phyloP scores from a whole-genome alignment of 2,329 filamentous ascomycete genomes.

The Hypoxylon sp. region DNA sequence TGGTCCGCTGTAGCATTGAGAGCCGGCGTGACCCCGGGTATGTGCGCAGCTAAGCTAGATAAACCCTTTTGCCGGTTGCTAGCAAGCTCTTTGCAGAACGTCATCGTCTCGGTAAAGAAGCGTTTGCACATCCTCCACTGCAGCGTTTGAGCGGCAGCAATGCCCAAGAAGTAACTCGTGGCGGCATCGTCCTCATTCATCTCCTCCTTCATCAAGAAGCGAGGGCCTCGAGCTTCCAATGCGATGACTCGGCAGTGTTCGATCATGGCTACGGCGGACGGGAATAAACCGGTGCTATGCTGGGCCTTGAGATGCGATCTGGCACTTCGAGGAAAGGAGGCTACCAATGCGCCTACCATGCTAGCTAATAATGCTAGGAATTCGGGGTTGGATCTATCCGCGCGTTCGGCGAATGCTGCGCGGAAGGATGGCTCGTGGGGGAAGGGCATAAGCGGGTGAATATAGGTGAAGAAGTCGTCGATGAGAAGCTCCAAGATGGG shows the following conservation, averaged over 20 bases:
- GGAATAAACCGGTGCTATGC: conserved; percentile 73
- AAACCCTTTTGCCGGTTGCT: conserved; percentile 68
- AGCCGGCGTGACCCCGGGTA: conserved; percentile 53
- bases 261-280: conserved; percentile 76
- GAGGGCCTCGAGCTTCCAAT: conserved; percentile 72
- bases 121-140: conserved; percentile 75
- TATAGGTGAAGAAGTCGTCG: conserved; percentile 86
- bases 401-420: conserved; percentile 73
- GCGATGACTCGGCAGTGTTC: conserved; percentile 78
- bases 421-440: conserved; percentile 84
- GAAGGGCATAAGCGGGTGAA: conserved; percentile 81
- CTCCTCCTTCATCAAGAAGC: conserved; percentile 58
- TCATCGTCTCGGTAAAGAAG: conserved; percentile 79
- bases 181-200: conserved; percentile 72
- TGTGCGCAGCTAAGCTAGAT: conserved; percentile 22
- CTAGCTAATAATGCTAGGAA: conserved; percentile 79
- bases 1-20: conserved; percentile 57
- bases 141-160: conserved; percentile 75
- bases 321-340: conserved; percentile 80
- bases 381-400: conserved; percentile 73
- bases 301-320: conserved; percentile 76
- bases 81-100: conserved; percentile 75
- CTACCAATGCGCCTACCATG: conserved; percentile 80
- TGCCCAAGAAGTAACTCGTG: conserved; percentile 80
- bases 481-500: conserved; percentile 76